Evolutionary conservation across 208 protist genomes (phyloP).

Genomic region (Leishmania tarentolae): DNA sequence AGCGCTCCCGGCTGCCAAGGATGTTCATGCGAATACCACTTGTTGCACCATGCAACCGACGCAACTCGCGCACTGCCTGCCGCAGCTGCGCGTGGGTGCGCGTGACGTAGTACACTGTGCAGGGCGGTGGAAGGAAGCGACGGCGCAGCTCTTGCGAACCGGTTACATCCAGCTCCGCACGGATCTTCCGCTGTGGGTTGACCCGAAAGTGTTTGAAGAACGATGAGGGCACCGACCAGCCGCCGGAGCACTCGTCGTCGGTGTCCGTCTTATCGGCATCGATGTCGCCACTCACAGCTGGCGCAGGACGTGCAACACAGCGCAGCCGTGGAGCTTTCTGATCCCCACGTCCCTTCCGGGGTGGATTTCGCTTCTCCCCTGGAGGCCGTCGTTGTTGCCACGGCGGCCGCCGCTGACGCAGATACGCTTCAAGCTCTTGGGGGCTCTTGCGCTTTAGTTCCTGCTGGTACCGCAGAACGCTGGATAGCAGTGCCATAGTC

Average conservation of each 20-base stretch:
- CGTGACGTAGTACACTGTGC: constrained; percentile 94
- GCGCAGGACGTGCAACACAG: background rate
- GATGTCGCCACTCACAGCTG: background rate
- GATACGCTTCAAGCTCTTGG: constrained; percentile 90
- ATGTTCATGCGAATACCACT: constrained; percentile 87
- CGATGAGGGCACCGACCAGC: constrained; percentile 34
- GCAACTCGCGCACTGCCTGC: constrained; percentile 94
- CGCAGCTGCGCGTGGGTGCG: constrained; percentile 97
- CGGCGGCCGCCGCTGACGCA: constrained; percentile 70
- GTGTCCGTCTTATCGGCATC: background rate
- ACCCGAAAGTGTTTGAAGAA: constrained; percentile 72
- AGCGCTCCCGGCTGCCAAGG: constrained; percentile 93
- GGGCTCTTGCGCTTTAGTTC: constrained; percentile 94
- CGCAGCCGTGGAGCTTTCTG: background rate
- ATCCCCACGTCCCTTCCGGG: background rate
- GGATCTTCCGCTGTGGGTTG: constrained; percentile 29
- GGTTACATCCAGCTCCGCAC: constrained; percentile 52
- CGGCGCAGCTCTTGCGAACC: constrained; percentile 58
- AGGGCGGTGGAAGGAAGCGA: constrained; percentile 54
- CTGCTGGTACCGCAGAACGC: constrained; percentile 73
- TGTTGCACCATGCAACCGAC: constrained; percentile 54
- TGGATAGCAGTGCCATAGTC: constrained; percentile 95
- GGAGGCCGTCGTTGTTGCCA: constrained; percentile 33
- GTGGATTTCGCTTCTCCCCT: background rate
- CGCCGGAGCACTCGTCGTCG: constrained; percentile 15